phyloP scores from a whole-genome alignment of 2,329 filamentous ascomycete genomes.

The Neurospora sp. region DNA sequence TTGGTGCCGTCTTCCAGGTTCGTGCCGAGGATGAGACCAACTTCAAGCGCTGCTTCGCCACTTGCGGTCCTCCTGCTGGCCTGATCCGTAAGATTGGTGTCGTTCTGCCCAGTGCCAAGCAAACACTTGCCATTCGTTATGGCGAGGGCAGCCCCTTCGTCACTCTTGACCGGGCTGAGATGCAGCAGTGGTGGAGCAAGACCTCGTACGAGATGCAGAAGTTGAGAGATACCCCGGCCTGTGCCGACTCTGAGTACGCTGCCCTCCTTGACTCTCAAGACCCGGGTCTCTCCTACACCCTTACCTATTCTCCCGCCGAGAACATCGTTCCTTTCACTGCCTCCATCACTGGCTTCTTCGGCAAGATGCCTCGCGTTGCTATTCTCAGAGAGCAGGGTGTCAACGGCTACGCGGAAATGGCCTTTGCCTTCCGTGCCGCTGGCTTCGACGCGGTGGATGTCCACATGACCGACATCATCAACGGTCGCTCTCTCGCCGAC shows the following conservation, averaged over 20 bases:
- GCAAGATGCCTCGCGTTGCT: conserved; percentile 62
- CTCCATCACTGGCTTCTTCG: conserved; percentile 47
- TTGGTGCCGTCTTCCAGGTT: conserved; percentile 93
- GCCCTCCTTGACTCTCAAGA: conserved; percentile 65
- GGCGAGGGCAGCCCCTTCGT: conserved; percentile 55
- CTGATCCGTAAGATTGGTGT: conserved; percentile 77
- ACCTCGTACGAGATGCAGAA: conserved; percentile 90
- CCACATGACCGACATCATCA: conserved; percentile 90
- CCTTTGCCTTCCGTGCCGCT: conserved; percentile 84
- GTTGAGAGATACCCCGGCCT: conserved; percentile 76
- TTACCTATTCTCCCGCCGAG: conserved; percentile 72
- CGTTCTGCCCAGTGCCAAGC: conserved; percentile 58
- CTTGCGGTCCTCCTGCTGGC: conserved; percentile 72
- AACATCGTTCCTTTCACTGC: conserved; percentile 60
- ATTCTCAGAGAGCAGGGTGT: conserved; percentile 93
- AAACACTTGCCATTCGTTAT: conserved; percentile 67
- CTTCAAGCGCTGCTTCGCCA: conserved; percentile 85
- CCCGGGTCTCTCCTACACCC: conserved; percentile 74
- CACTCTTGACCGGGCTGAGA: conserved; percentile 55
- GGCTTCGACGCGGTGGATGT: conserved; percentile 89
- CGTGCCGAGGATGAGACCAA: conserved; percentile 72
- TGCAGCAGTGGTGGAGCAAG: conserved; percentile 81
- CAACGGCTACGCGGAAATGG: conserved; percentile 96
- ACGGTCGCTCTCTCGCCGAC: conserved; percentile 65
- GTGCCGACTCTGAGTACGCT: conserved; percentile 74